Evolutionary conservation across 495 filamentous ascomycete species (phyloP), one percentile per base, ranked within the genome.

Genomic region (Aspergillus leporis): DNA sequence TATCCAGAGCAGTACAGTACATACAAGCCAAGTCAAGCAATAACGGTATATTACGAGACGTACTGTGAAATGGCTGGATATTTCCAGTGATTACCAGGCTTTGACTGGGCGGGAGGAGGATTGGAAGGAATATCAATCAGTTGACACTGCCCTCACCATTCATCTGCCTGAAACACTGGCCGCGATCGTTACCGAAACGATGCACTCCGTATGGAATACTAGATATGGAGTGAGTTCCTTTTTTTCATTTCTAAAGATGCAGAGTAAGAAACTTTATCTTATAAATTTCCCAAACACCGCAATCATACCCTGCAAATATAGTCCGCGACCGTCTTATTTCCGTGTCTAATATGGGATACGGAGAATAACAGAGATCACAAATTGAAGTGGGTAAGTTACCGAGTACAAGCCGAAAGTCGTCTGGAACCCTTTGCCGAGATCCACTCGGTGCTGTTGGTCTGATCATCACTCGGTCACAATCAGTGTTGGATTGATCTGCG

Each of bases 151-250:
- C 16, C 16, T 41, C 38, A 5, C 38, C 41, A 43, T 22, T 53
- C 32, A 36, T 63, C 34, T 53, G 56, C 18, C 38, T 63, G 61
- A 63, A 59, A 63, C 61, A 31, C 56, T 49, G 36, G 61, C 48
- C 47, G 50, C 45, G 30, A 25, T 59, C 30, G 22, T 23, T 58
- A 46, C 34, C 53, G 52, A 50, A 43, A 31, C 46, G 21, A 47
- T 22, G 43, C 43, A 10, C 43, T 23, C 43, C 43, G 19, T 47
- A 41, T 41, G 14, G 14, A 41, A 14, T 3, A 18, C 25, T 28
- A 3, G 25, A n/a, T 40, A 12, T 40, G 36, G 36, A 40, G 34
- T 21, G 34, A n/a, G 18, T 38, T n/a, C 49, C n/a, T 36, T 14
- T 12, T 36, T 41, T n/a, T 41, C 38, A 7, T 12, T 32, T 13